Evolutionary conservation across 345 rosid genomes (phyloP).

Genomic region (Acer negundo): DNA sequence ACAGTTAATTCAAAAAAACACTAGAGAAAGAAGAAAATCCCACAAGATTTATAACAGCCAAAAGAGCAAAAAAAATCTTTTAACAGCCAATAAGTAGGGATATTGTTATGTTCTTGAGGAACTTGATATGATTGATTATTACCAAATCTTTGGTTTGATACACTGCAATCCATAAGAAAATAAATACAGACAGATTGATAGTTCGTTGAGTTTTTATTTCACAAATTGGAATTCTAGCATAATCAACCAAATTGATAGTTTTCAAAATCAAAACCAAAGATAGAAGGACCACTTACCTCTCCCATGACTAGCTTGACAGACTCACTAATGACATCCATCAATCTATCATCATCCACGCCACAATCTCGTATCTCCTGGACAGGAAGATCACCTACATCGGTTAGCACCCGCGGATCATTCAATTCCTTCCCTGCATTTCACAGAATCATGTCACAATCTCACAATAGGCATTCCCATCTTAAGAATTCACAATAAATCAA

Average conservation of each 20-base stretch:
- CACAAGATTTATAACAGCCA: neutral
- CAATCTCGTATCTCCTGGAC: conserved; percentile 98
- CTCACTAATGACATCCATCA: conserved; percentile 85
- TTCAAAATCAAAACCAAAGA: neutral
- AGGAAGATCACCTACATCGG: conserved; percentile 97
- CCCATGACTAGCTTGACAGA: conserved; percentile 94
- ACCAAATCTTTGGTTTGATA: neutral
- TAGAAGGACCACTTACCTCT: conserved; percentile 48
- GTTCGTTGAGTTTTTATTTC: neutral
- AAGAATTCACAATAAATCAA: too few species aligned
- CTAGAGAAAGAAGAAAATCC: neutral
- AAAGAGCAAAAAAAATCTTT: neutral
- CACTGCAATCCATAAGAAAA: neutral
- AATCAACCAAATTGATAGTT: neutral
- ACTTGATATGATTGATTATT: neutral
- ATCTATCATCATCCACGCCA: conserved; percentile 89
- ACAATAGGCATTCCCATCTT: neutral
- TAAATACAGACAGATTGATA: neutral
- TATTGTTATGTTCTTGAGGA: neutral
- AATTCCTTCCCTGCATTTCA: conserved; percentile 72
- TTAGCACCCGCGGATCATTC: conserved; percentile 85
- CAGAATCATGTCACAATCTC: neutral
- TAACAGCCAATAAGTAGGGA: neutral
- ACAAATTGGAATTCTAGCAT: neutral
- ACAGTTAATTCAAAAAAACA: neutral